A percentile compares a stretch with the other conserved stretches of the same genome.
phyloP scores from a whole-genome alignment of 2,329 filamentous ascomycete species.

The Thermomyces lanuginosus region DNA sequence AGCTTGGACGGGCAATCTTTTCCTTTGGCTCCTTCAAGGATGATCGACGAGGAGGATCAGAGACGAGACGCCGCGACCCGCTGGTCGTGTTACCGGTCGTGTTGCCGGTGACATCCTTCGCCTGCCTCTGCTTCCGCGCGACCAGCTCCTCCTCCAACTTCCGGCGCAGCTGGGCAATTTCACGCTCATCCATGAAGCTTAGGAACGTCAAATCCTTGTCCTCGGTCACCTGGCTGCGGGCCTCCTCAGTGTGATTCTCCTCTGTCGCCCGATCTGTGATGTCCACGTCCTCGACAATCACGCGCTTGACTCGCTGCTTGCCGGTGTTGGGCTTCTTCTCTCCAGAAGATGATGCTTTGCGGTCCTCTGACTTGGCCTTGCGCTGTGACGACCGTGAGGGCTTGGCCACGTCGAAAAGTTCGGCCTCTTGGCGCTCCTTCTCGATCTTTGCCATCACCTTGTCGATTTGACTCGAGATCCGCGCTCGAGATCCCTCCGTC shows the following conservation, averaged over 20 bases:
- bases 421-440: constrained; percentile 23
- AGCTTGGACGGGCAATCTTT: constrained; percentile 16
- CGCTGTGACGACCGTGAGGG: constrained; percentile 12
- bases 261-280: constrained; percentile 14
- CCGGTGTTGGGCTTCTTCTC: constrained; percentile 21
- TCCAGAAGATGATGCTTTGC: constrained; percentile 9
- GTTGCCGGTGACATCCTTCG: constrained; percentile 20
- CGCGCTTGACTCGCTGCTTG: constrained; percentile 25
- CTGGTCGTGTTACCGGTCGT: constrained; percentile 25
- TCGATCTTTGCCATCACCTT: constrained; percentile 21
- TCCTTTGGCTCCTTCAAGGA: constrained; percentile 36
- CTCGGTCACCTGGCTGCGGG: constrained; percentile 12
- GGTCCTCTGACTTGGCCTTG: constrained; percentile 10
- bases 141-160: constrained; percentile 39
- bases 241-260: constrained; percentile 12
- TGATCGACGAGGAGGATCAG: constrained; percentile 34
- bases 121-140: constrained; percentile 25
- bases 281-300: constrained; percentile 20
- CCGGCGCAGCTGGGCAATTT: constrained; percentile 39
- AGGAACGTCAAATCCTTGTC: constrained; percentile 35
- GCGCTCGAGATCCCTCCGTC: constrained; percentile 14
- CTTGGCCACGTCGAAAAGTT: constrained; percentile 22
- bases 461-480: constrained; percentile 19
- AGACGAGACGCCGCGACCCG: constrained; percentile 20
- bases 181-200: constrained; percentile 37